A percentile compares a stretch with the other conserved stretches of the same genome.
Evolutionary conservation across 2,329 filamentous ascomycete species (phyloP).

Genomic region (Metarhizium guizhouense): DNA sequence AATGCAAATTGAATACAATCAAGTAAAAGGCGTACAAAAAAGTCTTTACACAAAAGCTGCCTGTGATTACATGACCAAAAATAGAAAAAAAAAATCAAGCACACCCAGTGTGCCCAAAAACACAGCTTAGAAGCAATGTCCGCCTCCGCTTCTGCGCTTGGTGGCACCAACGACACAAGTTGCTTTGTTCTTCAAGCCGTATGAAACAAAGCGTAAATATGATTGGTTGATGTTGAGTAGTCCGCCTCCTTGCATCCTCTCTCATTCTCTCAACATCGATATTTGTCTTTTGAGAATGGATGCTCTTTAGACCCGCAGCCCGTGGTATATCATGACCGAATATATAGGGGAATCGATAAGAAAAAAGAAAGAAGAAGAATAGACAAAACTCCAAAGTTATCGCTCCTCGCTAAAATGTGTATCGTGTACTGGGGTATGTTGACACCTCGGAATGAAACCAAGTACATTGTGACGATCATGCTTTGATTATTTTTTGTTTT

Average conservation of each 20-base stretch:
- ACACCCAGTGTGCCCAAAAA: not conserved
- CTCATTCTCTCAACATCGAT: not conserved
- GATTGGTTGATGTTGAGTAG: not conserved
- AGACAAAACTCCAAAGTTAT: not conserved
- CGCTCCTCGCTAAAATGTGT: not conserved
- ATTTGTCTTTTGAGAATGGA: not conserved
- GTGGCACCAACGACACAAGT: not conserved
- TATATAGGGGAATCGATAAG: not conserved
- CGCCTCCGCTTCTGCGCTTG: not conserved
- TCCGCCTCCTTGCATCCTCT: slow-evolving; percentile 2
- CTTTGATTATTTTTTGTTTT: too few relatives aligned
- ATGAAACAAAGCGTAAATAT: not conserved
- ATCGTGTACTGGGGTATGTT: not conserved
- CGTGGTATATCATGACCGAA: slow-evolving; percentile 5
- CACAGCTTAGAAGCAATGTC: not conserved
- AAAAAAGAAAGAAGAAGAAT: not conserved
- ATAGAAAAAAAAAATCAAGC: not conserved
- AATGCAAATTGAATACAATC: not conserved
- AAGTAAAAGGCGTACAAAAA: not conserved
- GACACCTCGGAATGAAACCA: not conserved
- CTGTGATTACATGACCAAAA: not conserved
- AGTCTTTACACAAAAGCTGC: not conserved
- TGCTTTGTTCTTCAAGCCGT: not conserved
- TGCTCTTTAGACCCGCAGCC: not conserved
- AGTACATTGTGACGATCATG: not conserved